A percentile compares a stretch with the other conserved stretches of the same genome.
Conservation (phyloP, 495 filamentous ascomycete genomes). For the Gamarada debralockiae region DNA sequence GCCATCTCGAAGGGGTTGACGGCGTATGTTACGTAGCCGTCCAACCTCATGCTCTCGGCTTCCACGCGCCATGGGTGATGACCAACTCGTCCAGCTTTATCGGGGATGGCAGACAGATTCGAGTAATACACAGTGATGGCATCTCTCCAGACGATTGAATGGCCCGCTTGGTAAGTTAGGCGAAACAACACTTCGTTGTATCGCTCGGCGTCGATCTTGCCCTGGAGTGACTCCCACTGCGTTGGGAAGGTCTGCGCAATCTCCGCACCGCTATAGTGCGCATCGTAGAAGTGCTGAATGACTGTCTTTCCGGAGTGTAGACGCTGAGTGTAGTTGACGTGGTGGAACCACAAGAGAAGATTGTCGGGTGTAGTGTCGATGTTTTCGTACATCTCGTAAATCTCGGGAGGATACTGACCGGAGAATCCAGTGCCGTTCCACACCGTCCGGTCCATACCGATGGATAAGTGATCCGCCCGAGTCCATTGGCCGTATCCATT, state of each 20-base stretch:
- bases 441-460: constrained; percentile 73
- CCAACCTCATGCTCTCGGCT: constrained; percentile 57
- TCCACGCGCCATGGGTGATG: constrained; percentile 61
- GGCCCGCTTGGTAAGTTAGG: constrained; percentile 62
- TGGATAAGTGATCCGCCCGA: constrained; percentile 49
- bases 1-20: constrained; percentile 55
- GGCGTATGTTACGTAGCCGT: constrained; percentile 44
- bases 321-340: constrained; percentile 62
- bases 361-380: constrained; percentile 65
- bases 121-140: constrained; percentile 57
- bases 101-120: constrained; percentile 55
- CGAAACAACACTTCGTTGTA: constrained; percentile 54
- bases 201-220: constrained; percentile 56
- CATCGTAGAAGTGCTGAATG: constrained; percentile 75
- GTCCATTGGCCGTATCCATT: constrained; percentile 76
- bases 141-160: constrained; percentile 68
- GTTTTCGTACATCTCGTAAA: constrained; percentile 53
- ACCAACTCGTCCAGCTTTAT: constrained; percentile 48
- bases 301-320: constrained; percentile 65
- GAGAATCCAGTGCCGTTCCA: constrained; percentile 60
- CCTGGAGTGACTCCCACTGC: constrained; percentile 50
- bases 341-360: constrained; percentile 72
- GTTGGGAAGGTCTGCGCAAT: constrained; percentile 54
- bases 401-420: constrained; percentile 60
- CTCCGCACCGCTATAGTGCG: constrained; percentile 59